These are phyloP conservation scores for Trichoderma semiorbis DNA, from an alignment of 2,329 filamentous ascomycete species.

Conservation along the genomic window DNA sequence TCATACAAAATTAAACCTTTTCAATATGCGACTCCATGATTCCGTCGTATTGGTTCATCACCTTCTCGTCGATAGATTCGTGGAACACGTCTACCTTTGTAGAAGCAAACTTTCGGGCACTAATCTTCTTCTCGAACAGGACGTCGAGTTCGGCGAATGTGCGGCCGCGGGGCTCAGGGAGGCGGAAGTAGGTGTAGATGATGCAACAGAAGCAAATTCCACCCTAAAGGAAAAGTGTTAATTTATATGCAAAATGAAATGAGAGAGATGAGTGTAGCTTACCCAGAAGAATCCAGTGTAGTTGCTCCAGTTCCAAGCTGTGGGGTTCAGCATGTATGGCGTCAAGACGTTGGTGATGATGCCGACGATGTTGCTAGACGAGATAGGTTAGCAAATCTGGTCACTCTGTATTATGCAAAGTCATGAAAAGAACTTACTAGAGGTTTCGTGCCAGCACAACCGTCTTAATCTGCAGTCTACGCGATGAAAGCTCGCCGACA, in stretches of 20 bases:
- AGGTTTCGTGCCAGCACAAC: conserved; percentile 80
- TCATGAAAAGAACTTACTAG: conserved; percentile 48
- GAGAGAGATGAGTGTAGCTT: too few species aligned
- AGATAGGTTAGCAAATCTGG: background rate
- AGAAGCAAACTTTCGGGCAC: conserved; percentile 67
- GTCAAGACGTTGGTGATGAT: conserved; percentile 81
- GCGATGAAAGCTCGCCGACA: conserved; percentile 78
- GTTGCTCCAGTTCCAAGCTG: conserved; percentile 83
- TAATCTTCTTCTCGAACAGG: conserved; percentile 71
- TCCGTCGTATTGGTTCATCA: conserved; percentile 49
- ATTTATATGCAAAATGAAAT: background rate
- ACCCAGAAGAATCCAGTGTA: conserved; percentile 85
- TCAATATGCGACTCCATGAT: conserved; percentile 23
- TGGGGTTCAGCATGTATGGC: conserved; percentile 89
- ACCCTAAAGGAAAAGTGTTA: conserved; percentile 39
- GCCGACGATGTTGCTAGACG: conserved; percentile 66
- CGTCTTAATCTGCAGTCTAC: conserved; percentile 85
- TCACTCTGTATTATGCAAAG: background rate
- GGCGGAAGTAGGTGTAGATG: conserved; percentile 59
- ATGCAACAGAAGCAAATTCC: conserved; percentile 77
- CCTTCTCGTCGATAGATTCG: conserved; percentile 45
- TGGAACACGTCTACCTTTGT: conserved; percentile 56
- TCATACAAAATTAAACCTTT: background rate
- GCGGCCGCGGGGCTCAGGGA: conserved; percentile 72
- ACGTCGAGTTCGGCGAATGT: conserved; percentile 85